phyloP scores from a whole-genome alignment of 495 filamentous ascomycete genomes.

The Platismatia glauca region DNA sequence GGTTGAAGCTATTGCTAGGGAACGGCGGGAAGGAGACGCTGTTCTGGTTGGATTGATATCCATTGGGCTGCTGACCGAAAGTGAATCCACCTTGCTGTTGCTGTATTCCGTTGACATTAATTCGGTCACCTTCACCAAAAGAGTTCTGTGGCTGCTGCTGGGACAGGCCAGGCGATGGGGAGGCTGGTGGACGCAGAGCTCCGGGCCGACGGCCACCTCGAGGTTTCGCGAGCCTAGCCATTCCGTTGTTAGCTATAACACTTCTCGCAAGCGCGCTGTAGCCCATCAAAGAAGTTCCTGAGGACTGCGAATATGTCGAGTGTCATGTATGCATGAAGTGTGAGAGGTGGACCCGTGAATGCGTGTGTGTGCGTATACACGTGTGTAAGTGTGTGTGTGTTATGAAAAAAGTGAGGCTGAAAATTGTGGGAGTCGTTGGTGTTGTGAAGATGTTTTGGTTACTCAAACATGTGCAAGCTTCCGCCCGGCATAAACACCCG shows the following conservation, averaged over 20 bases:
- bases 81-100: constrained; percentile 2
- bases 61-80: constrained; percentile 12
- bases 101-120: constrained; percentile 24
- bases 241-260: neutral
- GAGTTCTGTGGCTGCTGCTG: constrained; percentile 11
- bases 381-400: constrained; percentile 7
- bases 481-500: constrained; percentile 8
- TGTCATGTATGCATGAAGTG: constrained; percentile 5
- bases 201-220: constrained; percentile 17
- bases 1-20: constrained; percentile 30
- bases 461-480: neutral
- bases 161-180: constrained; percentile 2
- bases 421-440: neutral
- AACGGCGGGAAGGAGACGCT: constrained; percentile 33
- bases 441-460: constrained; percentile 7
- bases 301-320: constrained; percentile 23
- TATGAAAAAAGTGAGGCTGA: constrained; percentile 1
- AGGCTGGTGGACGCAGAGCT: constrained; percentile 14
- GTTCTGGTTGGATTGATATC: constrained; percentile 7
- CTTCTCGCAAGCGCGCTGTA: constrained; percentile 9
- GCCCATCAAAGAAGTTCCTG: constrained; percentile 16
- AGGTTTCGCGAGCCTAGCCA: constrained; percentile 17
- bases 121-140: constrained; percentile 8
- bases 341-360: neutral
- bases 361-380: no score